These are phyloP conservation scores for Cyberlindnera xishuangbannaensis DNA, from an alignment of 805 yeast genomes.

Conservation along the genomic window DNA sequence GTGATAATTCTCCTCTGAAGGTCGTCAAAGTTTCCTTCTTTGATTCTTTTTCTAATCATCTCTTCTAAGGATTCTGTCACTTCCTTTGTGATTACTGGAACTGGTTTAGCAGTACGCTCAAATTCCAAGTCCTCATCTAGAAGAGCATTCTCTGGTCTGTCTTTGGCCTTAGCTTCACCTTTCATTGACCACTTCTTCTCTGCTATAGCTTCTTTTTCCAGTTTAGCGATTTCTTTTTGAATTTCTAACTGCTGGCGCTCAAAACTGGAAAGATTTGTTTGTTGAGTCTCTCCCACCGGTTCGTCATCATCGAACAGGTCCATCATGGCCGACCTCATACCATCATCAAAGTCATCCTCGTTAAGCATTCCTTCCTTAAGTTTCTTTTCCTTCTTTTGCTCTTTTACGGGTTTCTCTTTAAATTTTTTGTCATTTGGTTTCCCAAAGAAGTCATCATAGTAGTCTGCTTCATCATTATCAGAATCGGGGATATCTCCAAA, in stretches of 20 bases:
- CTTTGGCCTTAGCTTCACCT: constrained; percentile 82
- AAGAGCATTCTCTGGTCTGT: constrained; percentile 80
- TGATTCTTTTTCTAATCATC: constrained; percentile 76
- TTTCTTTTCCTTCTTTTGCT: constrained; percentile 17
- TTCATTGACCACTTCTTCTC: constrained; percentile 91
- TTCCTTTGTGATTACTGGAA: constrained; percentile 89
- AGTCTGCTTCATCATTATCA: constrained; percentile 34
- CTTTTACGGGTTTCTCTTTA: not conserved
- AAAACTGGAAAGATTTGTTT: constrained; percentile 56
- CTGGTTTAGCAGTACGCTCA: constrained; percentile 92
- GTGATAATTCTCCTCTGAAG: constrained; percentile 66
- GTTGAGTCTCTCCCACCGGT: constrained; percentile 35
- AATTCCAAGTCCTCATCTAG: constrained; percentile 79
- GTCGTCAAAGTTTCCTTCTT: constrained; percentile 75
- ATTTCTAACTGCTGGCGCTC: constrained; percentile 78
- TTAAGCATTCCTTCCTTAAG: constrained; percentile 15
- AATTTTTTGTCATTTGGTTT: constrained; percentile 19
- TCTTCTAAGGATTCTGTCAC: constrained; percentile 85
- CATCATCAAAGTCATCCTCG: constrained; percentile 50
- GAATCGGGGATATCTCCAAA: constrained; percentile 47
- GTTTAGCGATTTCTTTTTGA: constrained; percentile 66
- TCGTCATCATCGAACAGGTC: constrained; percentile 35
- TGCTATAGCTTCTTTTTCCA: constrained; percentile 85
- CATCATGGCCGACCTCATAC: constrained; percentile 47
- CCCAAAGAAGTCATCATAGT: constrained; percentile 55